A percentile compares a stretch with the other conserved stretches of the same genome.
These are phyloP conservation scores for Saturnispora ahearnii DNA, from an alignment of 805 yeast species.

Conservation along the genomic window DNA sequence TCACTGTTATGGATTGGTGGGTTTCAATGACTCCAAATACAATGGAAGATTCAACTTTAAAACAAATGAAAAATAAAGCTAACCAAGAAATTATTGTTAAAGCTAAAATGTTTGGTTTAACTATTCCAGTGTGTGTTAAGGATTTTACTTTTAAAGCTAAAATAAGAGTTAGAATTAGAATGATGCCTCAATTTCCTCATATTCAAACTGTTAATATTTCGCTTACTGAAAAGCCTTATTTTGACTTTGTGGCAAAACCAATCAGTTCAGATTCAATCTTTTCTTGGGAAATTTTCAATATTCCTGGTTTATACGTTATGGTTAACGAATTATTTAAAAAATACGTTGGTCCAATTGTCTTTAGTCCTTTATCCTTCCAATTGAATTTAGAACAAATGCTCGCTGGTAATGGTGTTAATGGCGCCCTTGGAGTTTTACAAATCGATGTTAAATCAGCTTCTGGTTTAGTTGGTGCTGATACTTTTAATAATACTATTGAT, in stretches of 20 bases:
- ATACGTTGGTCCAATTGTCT: conserved; percentile 80
- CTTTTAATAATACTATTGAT: conserved; percentile 73
- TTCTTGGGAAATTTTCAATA: conserved; percentile 76
- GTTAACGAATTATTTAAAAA: conserved; percentile 79
- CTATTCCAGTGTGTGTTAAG: conserved; percentile 71
- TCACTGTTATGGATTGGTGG: conserved; percentile 97
- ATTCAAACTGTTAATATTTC: conserved; percentile 84
- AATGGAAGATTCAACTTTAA: conserved; percentile 69
- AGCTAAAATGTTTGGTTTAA: conserved; percentile 72
- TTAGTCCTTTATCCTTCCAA: conserved; percentile 88
- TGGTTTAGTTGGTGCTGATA: conserved; percentile 58
- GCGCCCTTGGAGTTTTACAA: conserved; percentile 81
- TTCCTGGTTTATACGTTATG: conserved; percentile 82
- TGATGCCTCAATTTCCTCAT: conserved; percentile 90
- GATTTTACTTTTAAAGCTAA: conserved; percentile 69
- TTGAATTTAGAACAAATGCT: conserved; percentile 83
- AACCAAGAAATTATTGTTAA: conserved; percentile 75
- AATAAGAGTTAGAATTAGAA: conserved; percentile 73
- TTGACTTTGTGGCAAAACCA: conserved; percentile 76
- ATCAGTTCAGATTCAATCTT: conserved; percentile 70
- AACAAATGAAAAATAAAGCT: conserved; percentile 76
- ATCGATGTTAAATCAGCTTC: conserved; percentile 59
- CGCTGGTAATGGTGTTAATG: conserved; percentile 69
- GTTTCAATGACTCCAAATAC: conserved; percentile 90
- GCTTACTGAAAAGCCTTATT: conserved; percentile 74